Conservation (phyloP, 1,284 basidiomycete genomes). For the Heliocybe sulcata region DNA sequence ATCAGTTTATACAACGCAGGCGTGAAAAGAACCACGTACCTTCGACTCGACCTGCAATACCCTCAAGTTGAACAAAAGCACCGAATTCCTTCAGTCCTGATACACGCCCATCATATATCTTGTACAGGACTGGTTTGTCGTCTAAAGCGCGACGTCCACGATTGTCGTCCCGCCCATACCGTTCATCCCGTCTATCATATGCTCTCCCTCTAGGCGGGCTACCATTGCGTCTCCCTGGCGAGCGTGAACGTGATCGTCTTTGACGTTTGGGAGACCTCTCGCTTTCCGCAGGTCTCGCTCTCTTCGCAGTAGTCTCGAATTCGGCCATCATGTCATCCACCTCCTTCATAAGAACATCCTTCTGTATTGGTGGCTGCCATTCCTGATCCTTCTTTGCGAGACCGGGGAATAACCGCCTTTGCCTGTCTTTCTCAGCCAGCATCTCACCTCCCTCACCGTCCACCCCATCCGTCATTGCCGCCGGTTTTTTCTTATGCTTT, state of each 20-base stretch:
- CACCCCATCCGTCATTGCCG: constrained; percentile 21
- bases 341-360: constrained; percentile 71
- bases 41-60: constrained; percentile 80
- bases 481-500: constrained; percentile 80
- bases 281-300: constrained; percentile 36
- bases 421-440: constrained; percentile 62
- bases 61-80: constrained; percentile 88
- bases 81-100: constrained; percentile 92
- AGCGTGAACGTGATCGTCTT: constrained; percentile 32
- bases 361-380: constrained; percentile 40
- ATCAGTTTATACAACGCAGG: constrained; percentile 4
- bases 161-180: constrained; percentile 30
- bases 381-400: constrained; percentile 82
- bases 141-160: constrained; percentile 48
- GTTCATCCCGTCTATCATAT: constrained; percentile 36
- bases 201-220: constrained; percentile 49
- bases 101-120: constrained; percentile 90
- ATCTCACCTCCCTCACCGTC: constrained; percentile 20
- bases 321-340: constrained; percentile 85
- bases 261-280: constrained; percentile 51
- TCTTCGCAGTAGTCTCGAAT: constrained; percentile 63
- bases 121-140: constrained; percentile 85
- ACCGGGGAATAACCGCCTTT: constrained; percentile 86
- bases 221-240: constrained; percentile 40
- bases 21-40: constrained; percentile 42